Conservation (phyloP, 2,329 filamentous ascomycete genomes). For the Rachicladosporium sp. region DNA sequence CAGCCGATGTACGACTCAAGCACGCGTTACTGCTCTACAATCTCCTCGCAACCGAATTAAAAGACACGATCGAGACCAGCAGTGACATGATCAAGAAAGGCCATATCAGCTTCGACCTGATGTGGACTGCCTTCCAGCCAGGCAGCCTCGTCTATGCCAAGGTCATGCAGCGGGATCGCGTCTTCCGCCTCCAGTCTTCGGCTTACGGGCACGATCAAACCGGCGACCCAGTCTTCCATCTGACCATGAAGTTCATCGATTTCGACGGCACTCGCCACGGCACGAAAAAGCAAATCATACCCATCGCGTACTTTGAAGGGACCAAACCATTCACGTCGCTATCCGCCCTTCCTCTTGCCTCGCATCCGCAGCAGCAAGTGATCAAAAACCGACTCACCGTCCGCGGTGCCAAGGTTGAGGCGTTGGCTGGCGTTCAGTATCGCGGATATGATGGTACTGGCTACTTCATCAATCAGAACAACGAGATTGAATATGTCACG, state of each 20-base stretch:
- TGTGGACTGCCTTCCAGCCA: slow-evolving; percentile 25
- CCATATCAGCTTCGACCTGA: slow-evolving; percentile 24
- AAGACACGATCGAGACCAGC: slow-evolving; percentile 28
- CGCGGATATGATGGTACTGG: slow-evolving; percentile 37
- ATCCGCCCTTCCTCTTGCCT: slow-evolving; percentile 32
- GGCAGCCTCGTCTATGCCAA: slow-evolving; percentile 22
- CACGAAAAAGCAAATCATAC: slow-evolving; percentile 18
- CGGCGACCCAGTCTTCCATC: slow-evolving; percentile 26
- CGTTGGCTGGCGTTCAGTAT: slow-evolving; percentile 38
- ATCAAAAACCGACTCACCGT: slow-evolving; percentile 30
- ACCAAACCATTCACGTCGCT: slow-evolving; percentile 22
- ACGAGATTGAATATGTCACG: slow-evolving; percentile 27
- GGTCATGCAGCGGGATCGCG: slow-evolving; percentile 26
- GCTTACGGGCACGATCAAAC: slow-evolving; percentile 22
- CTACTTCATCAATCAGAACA: slow-evolving; percentile 24
- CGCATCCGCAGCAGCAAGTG: slow-evolving; percentile 28
- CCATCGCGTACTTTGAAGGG: slow-evolving; percentile 25
- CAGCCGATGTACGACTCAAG: slow-evolving; percentile 10
- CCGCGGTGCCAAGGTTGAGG: slow-evolving; percentile 36
- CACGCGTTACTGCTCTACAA: slow-evolving; percentile 29
- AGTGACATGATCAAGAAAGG: slow-evolving; percentile 25
- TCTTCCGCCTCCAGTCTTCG: slow-evolving; percentile 20
- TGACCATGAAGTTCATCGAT: slow-evolving; percentile 22
- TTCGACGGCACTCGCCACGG: slow-evolving; percentile 29
- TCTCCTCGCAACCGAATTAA: slow-evolving; percentile 29